Evolutionary conservation across 331 rosid genomes (phyloP).

Genomic region (Phaseolus coccineus): DNA sequence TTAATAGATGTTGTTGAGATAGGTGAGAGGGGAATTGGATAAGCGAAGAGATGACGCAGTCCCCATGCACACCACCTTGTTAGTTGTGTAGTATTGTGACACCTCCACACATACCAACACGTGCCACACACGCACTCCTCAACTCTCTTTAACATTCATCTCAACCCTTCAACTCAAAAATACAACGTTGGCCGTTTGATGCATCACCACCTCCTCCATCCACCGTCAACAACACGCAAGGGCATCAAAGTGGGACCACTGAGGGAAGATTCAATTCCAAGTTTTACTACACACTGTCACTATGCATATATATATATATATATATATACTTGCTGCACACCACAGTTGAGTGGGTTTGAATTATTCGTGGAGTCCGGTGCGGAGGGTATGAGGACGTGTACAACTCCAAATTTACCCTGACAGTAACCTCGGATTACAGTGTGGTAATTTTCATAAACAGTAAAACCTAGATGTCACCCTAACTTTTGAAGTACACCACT

Average conservation of each 20-base stretch:
- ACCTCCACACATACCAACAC: slow-evolving; percentile 38
- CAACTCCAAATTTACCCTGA: slow-evolving; percentile 27
- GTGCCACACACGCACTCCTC: slow-evolving; percentile 28
- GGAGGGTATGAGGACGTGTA: not conserved
- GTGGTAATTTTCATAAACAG: slow-evolving; percentile 43
- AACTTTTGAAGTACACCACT: slow-evolving; percentile 32
- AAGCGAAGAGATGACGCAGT: slow-evolving; percentile 23
- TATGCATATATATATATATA: slow-evolving; percentile 1
- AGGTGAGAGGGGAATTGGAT: slow-evolving; percentile 9
- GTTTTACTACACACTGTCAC: slow-evolving; percentile 27
- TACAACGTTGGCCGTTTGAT: slow-evolving; percentile 36
- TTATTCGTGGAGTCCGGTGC: slow-evolving; percentile 19
- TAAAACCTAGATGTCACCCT: slow-evolving; percentile 39
- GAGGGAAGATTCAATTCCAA: not conserved
- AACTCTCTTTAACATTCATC: too few relatives aligned
- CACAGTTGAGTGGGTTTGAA: not conserved
- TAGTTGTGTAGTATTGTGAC: slow-evolving; percentile 5
- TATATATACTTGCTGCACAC: not conserved
- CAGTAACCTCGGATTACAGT: slow-evolving; percentile 52
- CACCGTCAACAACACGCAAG: not conserved
- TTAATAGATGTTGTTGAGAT: too few relatives aligned
- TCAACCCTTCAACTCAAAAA: not conserved
- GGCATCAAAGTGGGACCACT: slow-evolving; percentile 34
- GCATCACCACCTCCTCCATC: slow-evolving; percentile 3
- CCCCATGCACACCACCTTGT: slow-evolving; percentile 41